phyloP scores from a whole-genome alignment of 805 yeast genomes.

The Komagataella kurtzmanii region DNA sequence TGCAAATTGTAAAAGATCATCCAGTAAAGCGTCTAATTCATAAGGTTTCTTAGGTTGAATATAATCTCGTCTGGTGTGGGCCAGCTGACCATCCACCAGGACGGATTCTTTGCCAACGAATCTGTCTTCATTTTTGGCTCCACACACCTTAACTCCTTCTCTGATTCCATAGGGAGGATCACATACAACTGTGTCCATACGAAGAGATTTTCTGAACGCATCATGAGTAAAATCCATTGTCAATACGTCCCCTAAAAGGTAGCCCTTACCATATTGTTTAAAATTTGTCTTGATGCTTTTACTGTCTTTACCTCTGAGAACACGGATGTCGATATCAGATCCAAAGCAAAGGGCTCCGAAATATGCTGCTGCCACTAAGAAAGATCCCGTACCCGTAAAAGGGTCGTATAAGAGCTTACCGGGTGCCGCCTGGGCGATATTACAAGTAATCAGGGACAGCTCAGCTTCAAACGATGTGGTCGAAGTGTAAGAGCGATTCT shows the following conservation, averaged over 20 bases:
- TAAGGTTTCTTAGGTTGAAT: slow-evolving; percentile 90
- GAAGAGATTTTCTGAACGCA: slow-evolving; percentile 50
- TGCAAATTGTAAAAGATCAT: slow-evolving; percentile 66
- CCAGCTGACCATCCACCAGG: slow-evolving; percentile 67
- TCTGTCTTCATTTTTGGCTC: slow-evolving; percentile 49
- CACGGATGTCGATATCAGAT: slow-evolving; percentile 81
- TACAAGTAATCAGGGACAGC: slow-evolving; percentile 74
- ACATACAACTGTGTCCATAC: slow-evolving; percentile 73
- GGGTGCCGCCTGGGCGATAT: slow-evolving; percentile 60
- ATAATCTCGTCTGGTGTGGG: slow-evolving; percentile 68
- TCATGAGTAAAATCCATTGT: slow-evolving; percentile 94
- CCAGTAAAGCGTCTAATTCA: slow-evolving; percentile 60
- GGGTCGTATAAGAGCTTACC: slow-evolving; percentile 80
- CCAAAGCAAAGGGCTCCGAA: slow-evolving; percentile 76
- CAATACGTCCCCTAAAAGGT: slow-evolving; percentile 55
- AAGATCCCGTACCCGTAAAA: slow-evolving; percentile 94
- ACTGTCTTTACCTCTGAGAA: slow-evolving; percentile 51
- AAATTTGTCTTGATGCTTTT: slow-evolving; percentile 46
- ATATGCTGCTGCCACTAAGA: slow-evolving; percentile 75
- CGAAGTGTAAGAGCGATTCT: slow-evolving; percentile 77
- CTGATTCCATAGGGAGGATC: slow-evolving; percentile 98
- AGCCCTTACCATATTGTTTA: slow-evolving; percentile 50
- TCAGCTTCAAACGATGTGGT: slow-evolving; percentile 97
- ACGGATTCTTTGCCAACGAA: slow-evolving; percentile 62
- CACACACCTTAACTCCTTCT: slow-evolving; percentile 89